Base-by-base conservation (phyloP, 1,284 basidiomycete species). In the Ceratobasidium sp. region DNA sequence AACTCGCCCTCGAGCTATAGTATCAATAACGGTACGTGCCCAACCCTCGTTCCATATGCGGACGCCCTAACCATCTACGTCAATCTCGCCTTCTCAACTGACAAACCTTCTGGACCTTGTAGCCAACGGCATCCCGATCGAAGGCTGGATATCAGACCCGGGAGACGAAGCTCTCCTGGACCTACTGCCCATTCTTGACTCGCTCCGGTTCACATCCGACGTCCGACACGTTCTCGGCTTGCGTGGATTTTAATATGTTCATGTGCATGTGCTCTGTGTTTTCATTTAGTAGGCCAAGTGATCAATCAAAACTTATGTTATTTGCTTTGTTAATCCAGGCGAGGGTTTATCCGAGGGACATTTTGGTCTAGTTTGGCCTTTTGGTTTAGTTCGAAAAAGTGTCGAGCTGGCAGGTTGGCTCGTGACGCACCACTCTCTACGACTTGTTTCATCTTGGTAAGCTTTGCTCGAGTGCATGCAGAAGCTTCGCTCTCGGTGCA, bases 121-220 rank as follows among this genome's bases (percentile, higher is more conserved):
- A 94, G 96, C 93, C 53, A 99, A 99, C 79, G 96, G 96, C 53
- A 94, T 99, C 74, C 97, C 96, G 35, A 94, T 99, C 77, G 96
- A 99, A 82, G 96, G 96, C 50, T 99, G 96, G 96, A 98, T 95
- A 20, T 91, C 95, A 72, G 97, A 99, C 79, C 96, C 95, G 25
- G 89, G 90, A 71, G 96, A 99, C 80, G 94, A 98, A 81, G 96
- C 96, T 10, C 83, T 99, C 54, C 87, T 99, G 58, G 96, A 99
- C 80, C 85, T 98, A 68, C 83, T 99, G 22, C 96, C 96, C 22
- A 90, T 99, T 54, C 86, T 99, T 69, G 96, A 99, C 79, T 95
- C 93, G 60, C 80, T 99, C 70, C 87, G 96, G 34, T 99, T 99
- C 80, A 97, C 96, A 3, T 91, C 87, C 70, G 96, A 99, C 77